phyloP scores from a whole-genome alignment of 2,329 filamentous ascomycete genomes.

The Rhynchosporium agropyri region DNA sequence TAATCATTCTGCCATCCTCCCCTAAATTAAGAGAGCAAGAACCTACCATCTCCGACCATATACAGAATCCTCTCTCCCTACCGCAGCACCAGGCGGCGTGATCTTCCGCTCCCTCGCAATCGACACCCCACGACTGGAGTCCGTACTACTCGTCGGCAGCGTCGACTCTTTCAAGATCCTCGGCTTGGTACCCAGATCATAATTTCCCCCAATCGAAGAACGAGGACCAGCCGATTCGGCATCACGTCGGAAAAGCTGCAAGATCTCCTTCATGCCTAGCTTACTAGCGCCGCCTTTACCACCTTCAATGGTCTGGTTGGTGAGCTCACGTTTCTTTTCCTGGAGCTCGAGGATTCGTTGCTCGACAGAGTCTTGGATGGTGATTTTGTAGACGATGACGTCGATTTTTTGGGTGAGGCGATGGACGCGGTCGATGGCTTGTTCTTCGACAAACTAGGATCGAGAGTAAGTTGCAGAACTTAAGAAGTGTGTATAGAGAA shows the following conservation, averaged over 20 bases:
- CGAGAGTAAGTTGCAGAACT: slow-evolving; percentile 21
- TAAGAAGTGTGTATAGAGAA: not conserved
- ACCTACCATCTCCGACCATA: slow-evolving; percentile 41
- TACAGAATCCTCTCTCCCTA: slow-evolving; percentile 38
- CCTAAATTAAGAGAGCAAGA: not conserved
- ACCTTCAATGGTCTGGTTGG: slow-evolving; percentile 88
- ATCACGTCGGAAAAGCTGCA: slow-evolving; percentile 70
- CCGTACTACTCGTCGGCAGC: slow-evolving; percentile 19
- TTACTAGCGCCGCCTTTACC: slow-evolving; percentile 76
- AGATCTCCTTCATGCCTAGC: slow-evolving; percentile 88
- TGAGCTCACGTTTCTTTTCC: slow-evolving; percentile 88
- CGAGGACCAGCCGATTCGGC: slow-evolving; percentile 38
- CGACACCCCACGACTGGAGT: slow-evolving; percentile 27
- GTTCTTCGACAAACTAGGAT: slow-evolving; percentile 89
- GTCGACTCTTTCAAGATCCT: slow-evolving; percentile 37
- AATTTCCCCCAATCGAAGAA: slow-evolving; percentile 20
- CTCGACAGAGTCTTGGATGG: slow-evolving; percentile 84
- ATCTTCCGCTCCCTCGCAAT: slow-evolving; percentile 30
- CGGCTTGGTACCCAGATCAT: slow-evolving; percentile 37
- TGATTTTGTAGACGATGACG: slow-evolving; percentile 93
- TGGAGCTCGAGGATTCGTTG: slow-evolving; percentile 93
- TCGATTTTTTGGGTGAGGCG: slow-evolving; percentile 96
- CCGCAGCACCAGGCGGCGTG: slow-evolving; percentile 27
- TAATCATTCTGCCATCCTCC: not conserved
- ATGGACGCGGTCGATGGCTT: slow-evolving; percentile 97